Percentiles rank a stretch among this genome's conserved stretches.
Conservation (phyloP, 1,284 basidiomycete species). For the Schizophyllum amplum region DNA sequence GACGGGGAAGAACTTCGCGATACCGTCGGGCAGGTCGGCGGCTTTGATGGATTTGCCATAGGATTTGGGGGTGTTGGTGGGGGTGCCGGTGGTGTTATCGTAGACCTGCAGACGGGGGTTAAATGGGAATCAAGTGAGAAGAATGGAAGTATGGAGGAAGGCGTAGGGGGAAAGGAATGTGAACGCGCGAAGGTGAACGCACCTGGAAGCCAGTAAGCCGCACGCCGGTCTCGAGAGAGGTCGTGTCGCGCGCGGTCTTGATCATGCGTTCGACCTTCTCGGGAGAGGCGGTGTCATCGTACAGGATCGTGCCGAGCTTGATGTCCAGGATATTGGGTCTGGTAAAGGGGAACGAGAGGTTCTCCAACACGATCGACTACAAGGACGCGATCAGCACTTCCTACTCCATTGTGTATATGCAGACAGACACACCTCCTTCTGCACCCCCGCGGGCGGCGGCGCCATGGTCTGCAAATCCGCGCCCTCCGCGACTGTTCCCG, state of each 20-base stretch:
- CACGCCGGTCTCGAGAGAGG: conserved; percentile 69
- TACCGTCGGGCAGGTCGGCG: conserved; percentile 63
- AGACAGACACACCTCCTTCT: conserved; percentile 35
- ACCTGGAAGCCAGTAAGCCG: conserved; percentile 89
- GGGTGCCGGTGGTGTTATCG: conserved; percentile 45
- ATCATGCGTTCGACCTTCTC: conserved; percentile 82
- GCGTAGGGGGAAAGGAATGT: neutral
- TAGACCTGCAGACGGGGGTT: conserved; percentile 49
- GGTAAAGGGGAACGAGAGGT: conserved; percentile 64
- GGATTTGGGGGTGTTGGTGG: conserved; percentile 61
- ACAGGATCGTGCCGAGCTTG: conserved; percentile 86
- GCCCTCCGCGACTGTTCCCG: conserved; percentile 44
- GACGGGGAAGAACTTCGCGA: conserved; percentile 74
- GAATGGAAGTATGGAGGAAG: neutral
- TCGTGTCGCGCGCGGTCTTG: conserved; percentile 62
- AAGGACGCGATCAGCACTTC: conserved; percentile 1
- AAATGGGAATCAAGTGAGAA: no score
- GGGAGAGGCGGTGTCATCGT: conserved; percentile 58
- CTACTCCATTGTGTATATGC: conserved; percentile 5
- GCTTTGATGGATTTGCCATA: conserved; percentile 77
- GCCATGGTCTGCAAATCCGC: neutral
- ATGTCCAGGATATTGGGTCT: conserved; percentile 86
- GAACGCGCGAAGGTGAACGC: conserved; percentile 15
- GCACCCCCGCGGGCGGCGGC: no score
- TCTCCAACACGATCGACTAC: conserved; percentile 83